Conservation (phyloP, 192 early-diverging fungal species). For the Gamsiella multidivaricata region DNA sequence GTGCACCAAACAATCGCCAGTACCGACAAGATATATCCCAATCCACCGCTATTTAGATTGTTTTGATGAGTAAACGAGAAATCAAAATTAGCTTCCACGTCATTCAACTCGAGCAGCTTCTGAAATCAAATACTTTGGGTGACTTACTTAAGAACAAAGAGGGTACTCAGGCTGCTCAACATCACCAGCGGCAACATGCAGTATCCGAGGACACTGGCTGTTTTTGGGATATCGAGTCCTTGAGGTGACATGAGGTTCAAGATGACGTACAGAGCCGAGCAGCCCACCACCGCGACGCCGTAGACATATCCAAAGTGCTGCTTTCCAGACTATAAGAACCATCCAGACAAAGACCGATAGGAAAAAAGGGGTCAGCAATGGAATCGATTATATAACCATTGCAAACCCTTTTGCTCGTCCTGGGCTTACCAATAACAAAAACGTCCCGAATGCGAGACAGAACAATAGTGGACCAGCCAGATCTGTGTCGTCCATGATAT, state of each 20-base stretch:
- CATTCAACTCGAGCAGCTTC: no score
- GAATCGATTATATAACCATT: background rate
- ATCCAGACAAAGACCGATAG: background rate
- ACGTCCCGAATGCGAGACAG: slow-evolving; percentile 89
- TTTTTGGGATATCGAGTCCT: slow-evolving; percentile 88
- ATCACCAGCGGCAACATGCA: slow-evolving; percentile 96
- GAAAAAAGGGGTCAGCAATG: background rate
- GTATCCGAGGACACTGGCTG: slow-evolving; percentile 96
- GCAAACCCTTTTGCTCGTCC: background rate
- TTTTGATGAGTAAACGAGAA: no score
- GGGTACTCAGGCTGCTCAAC: slow-evolving; percentile 79
- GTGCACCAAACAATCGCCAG: slow-evolving; percentile 95
- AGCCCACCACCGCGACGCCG: slow-evolving; percentile 91
- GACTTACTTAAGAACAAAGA: slow-evolving; percentile 75
- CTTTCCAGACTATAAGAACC: slow-evolving; percentile 78
- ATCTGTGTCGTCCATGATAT: slow-evolving; percentile 97
- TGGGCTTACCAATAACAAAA: slow-evolving; percentile 84
- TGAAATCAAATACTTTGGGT: background rate
- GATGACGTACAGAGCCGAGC: slow-evolving; percentile 84
- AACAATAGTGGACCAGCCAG: slow-evolving; percentile 95
- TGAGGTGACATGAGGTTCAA: slow-evolving; percentile 94
- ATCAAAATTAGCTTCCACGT: no score
- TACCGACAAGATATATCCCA: slow-evolving; percentile 71
- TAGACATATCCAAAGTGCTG: slow-evolving; percentile 98
- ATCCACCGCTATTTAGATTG: slow-evolving; percentile 59